Conservation (phyloP, 1,284 basidiomycete species). For the Pseudozyma hubeiensis region DNA sequence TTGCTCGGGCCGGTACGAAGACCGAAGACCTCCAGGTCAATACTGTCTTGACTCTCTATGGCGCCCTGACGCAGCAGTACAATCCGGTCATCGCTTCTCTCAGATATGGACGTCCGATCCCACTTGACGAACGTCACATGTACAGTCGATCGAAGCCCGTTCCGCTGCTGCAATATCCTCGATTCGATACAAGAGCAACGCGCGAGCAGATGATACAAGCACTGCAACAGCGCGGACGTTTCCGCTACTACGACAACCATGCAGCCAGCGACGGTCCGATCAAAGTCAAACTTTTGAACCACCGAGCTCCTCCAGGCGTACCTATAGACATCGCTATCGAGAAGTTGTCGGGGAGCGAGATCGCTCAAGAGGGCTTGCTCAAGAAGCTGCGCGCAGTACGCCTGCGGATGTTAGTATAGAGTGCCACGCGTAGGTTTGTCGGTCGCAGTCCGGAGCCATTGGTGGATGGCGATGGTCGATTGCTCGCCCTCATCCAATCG, state of each 20-base stretch:
- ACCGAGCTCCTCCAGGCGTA: background rate
- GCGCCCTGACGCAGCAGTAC: background rate
- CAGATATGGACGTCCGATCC: background rate
- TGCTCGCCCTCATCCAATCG: too few species aligned
- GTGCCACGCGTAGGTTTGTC: too few species aligned
- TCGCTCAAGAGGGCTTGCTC: background rate
- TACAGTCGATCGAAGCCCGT: background rate
- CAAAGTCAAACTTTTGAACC: conserved; percentile 16
- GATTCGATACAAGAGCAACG: background rate
- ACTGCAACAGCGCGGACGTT: conserved; percentile 5
- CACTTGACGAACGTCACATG: background rate
- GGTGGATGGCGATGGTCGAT: background rate
- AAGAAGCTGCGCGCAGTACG: background rate
- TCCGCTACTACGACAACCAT: conserved; percentile 9
- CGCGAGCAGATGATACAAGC: conserved; percentile 9
- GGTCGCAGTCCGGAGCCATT: background rate
- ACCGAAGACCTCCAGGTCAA: background rate
- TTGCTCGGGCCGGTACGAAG: background rate
- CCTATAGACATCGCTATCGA: background rate
- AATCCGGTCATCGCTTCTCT: conserved; percentile 2
- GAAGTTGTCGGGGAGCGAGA: background rate
- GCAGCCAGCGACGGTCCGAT: background rate
- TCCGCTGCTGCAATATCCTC: conserved; percentile 1
- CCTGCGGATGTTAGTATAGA: background rate
- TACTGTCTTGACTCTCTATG: background rate